Evolutionary conservation across 139 green algal species (phyloP), one percentile per base, ranked within the genome.

Genomic region (Micractinium conductrix): DNA sequence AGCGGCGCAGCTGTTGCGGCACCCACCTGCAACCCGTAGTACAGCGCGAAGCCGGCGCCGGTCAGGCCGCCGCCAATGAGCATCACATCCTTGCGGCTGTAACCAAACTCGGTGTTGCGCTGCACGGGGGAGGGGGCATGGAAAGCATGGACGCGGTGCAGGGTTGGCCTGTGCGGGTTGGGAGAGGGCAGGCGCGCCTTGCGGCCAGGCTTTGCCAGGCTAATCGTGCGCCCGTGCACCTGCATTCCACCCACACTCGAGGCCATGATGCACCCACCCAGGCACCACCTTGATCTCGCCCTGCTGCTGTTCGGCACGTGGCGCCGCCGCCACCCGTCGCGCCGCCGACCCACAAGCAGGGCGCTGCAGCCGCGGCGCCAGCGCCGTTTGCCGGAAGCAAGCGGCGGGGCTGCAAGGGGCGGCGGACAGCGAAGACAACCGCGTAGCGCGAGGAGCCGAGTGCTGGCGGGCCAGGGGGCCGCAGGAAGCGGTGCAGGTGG

Each of bases 41-140:
- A 98, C 43, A 96, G 63, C 0, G 80, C 91, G 63, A 94, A 96
- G 55, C 96, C 96, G 6, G 93, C 72, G 0, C 65, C 95, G n/a
- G 95, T 92, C 2, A 99, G 80, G 7, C 91, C 94, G 0, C 62
- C 91, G 19, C 95, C 91, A 44, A 99, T 96, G 14, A 98, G 58
- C 16, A 98, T 87, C 1, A 98, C 91, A 68, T 98, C 96, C 87
- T 97, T 97, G 9, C 96, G 88, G 4, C 93, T 94, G 89, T 98
- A 98, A 2, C 96, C 95, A 91, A 99, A 99, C 84, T 98, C 90
- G 7, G 79, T 95, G 86, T 72, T 72, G 58, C 76, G 76, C 76
- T 82, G 76, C 76, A 60, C 6, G 19, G 19, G 35, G 12, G 24
- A 17, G 21, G 33, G 45, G 2, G 24, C 17, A 5, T 4, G 53